Base-by-base conservation (phyloP, 129 eudicot genomes). In the Ambrosia artemisiifolia region DNA sequence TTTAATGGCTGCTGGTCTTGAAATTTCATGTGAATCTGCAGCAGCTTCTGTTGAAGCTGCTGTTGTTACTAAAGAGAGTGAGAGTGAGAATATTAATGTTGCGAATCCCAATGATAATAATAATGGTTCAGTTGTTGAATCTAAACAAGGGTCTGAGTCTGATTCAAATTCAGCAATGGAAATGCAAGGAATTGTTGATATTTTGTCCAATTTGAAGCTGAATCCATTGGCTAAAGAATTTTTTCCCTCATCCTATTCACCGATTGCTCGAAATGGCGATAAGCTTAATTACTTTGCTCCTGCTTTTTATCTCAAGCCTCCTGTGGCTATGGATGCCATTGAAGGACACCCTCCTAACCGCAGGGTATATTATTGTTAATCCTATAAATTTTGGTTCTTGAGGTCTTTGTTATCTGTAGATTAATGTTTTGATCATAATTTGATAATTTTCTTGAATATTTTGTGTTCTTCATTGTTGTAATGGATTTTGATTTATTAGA, bases 181-280 rank as follows among this genome's bases (percentile, higher is more conserved):
- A 77, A 83, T 92, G 81, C 87, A 88, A 69, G 87, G 87, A 6
- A 69, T 92, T 42, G 91, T 80, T 78, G 91, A 87, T 57, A 87
- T 89, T 79, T 69, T 92, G 70, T 89, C 92, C 5, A 87, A 80
- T 62, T 82, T 92, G 78, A 92, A 89, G 83, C 32, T 92, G 85
- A 92, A 92, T 82, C 98, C 98, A 5, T n/a, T 87, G 92, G 98
- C 98, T 7, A 79, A 92, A 80, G 97, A 92, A 76, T 92, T 92
- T 47, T 62, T 92, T 42, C 98, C 98, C 49, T 92, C 98, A 19
- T 83, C 87, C 0, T 85, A 85, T 20, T 65, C 81, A 9, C 71
- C 43, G 55, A 49, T 60, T 62, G 82, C 69, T 79, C 82, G 65
- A 24, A 72, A 80, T 76, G 82, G 57, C 10, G 86, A 82, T 78